Percentiles rank a stretch among this genome's conserved stretches.
Evolutionary conservation across 202 grass and related monocot species (phyloP).

Genomic region (Schoenoplectus triqueter): DNA sequence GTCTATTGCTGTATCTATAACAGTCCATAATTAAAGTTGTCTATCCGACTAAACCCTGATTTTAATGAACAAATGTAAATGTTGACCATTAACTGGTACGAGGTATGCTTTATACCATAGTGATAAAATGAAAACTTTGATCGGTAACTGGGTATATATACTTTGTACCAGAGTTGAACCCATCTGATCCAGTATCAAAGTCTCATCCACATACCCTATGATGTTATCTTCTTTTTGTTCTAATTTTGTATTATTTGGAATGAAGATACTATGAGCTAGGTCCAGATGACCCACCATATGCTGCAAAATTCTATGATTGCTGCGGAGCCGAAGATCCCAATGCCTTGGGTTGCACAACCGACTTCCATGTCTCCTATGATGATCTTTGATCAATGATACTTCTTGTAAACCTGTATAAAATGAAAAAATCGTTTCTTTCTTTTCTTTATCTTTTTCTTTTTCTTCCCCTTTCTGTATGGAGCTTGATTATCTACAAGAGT

Average conservation of each 20-base stretch:
- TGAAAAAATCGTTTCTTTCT: neutral
- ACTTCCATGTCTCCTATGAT: slow-evolving; percentile 77
- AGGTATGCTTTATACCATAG: neutral
- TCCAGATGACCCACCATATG: slow-evolving; percentile 77
- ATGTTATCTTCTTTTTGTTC: neutral
- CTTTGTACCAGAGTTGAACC: neutral
- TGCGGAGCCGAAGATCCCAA: slow-evolving; percentile 86
- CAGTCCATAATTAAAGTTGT: neutral
- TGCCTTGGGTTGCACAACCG: slow-evolving; percentile 63
- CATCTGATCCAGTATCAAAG: neutral
- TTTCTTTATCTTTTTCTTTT: neutral
- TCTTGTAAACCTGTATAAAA: neutral
- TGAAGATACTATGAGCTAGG: slow-evolving; percentile 77
- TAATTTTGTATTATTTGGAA: neutral
- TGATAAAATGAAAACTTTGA: neutral
- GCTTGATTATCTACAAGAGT: neutral
- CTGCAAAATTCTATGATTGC: slow-evolving; percentile 89
- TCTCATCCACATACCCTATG: neutral
- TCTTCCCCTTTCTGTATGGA: neutral
- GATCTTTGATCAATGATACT: slow-evolving; percentile 36
- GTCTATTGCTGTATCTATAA: neutral
- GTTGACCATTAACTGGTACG: neutral
- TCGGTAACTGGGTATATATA: neutral
- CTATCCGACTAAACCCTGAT: too few relatives aligned
- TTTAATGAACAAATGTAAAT: neutral